Evolutionary conservation across 2,329 filamentous ascomycete species (phyloP), one percentile per base, ranked within the genome.

Genomic region (Iodosphaeria phyllophila): DNA sequence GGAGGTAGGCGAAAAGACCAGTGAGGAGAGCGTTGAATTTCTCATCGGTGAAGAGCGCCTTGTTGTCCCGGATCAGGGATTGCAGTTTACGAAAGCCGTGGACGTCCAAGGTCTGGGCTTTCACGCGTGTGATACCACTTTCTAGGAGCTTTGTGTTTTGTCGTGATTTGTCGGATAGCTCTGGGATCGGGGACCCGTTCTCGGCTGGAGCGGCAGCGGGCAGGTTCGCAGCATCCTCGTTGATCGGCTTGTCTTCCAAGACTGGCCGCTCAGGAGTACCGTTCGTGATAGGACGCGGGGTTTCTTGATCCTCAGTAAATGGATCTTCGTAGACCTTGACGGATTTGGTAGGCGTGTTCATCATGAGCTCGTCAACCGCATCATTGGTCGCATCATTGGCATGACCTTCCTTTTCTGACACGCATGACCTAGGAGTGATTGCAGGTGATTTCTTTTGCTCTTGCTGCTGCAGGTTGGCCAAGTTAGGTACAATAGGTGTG

Each of bases 21-120:
- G 64, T 38, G 18, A 83, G 51, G 3, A 84, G 56, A 6, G 70
- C 59, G 33, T 74, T 65, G 31, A 80, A 82, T 34, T 67, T 74
- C 23, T 74, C 67, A 30, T 74, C 65, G 2, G 61, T 59, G 41
- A 77, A 69, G 12, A 68, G 56, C 9, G 69, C 60, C 37, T 62
- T 63, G 40, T 60, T 65, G 30, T 76, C 72, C 33, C 74, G 71
- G 30, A 82, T 61, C 34, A 83, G 61, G 19, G 72, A 72, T 44
- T 84, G 77, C 24, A 84, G 56, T 39, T 78, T 77, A 26, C 77
- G 67, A 57, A 84, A 82, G 28, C 77, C 77, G 41, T 83, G 76
- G 4, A 78, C 75, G 41, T 84, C 78, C n/a, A 86, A 62, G 1
- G 68, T 68, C 37, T 69, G 68, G 16, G 65, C 60, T 35, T 70